Percentiles rank a stretch among this genome's conserved stretches.
phyloP scores from a whole-genome alignment of 495 filamentous ascomycete species.

The Neurospora sp. region DNA sequence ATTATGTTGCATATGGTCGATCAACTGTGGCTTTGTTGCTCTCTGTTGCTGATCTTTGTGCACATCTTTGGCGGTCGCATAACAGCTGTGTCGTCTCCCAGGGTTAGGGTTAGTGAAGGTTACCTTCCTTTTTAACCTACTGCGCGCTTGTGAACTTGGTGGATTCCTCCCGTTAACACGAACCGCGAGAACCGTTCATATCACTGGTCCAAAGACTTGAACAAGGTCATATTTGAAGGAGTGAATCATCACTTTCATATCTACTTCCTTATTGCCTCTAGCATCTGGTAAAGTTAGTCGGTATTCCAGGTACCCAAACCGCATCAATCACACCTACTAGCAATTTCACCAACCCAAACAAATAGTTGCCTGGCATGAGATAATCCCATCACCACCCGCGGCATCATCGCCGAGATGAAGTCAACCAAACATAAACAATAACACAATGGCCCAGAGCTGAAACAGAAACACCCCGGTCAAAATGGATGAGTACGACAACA shows the following conservation, averaged over 20 bases:
- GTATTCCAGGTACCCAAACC: background rate
- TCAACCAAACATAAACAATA: conserved; percentile 10
- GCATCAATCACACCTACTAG: background rate
- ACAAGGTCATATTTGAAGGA: background rate
- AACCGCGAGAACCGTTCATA: background rate
- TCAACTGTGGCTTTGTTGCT: background rate
- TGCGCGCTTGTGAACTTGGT: background rate
- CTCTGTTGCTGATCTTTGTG: background rate
- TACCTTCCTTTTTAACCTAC: background rate
- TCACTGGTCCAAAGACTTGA: background rate
- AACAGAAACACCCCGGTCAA: background rate
- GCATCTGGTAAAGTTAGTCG: background rate
- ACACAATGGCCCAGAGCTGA: background rate
- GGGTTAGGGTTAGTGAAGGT: background rate
- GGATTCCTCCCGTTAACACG: background rate
- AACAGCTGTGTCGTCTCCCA: background rate
- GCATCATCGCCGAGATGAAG: background rate
- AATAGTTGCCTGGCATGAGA: background rate
- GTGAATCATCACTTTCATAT: background rate
- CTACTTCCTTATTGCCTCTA: background rate
- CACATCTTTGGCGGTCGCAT: background rate
- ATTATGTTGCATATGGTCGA: background rate
- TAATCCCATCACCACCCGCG: background rate
- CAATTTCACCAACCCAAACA: background rate
- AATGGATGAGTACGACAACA: background rate